Evolutionary conservation across 75 land plant genomes (phyloP).

Genomic region (Pinus tabuliformis): DNA sequence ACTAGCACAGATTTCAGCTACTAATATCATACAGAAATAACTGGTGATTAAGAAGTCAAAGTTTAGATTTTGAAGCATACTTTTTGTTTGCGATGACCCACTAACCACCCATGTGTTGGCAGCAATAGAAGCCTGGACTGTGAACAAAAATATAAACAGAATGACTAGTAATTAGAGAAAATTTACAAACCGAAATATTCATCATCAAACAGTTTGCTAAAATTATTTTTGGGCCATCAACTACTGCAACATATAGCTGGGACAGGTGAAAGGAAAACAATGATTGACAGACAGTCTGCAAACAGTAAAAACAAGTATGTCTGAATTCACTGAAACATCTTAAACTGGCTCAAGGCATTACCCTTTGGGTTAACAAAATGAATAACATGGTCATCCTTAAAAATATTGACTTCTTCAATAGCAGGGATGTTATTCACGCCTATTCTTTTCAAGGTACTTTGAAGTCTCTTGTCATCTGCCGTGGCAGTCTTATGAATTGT

Average conservation of each 20-base stretch:
- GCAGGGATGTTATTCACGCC: conserved; percentile 83
- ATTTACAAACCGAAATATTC: not conserved
- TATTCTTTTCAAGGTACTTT: conserved; percentile 78
- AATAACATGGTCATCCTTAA: conserved; percentile 84
- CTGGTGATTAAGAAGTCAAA: not conserved
- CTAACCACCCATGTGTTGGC: conserved; percentile 99
- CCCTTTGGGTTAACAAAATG: conserved; percentile 84
- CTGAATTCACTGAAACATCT: not conserved
- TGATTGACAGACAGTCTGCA: not conserved
- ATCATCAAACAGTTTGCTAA: not conserved
- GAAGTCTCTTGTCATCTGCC: conserved; percentile 85
- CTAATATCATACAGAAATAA: not conserved
- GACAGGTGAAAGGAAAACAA: not conserved
- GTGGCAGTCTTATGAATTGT: conserved; percentile 90
- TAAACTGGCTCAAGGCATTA: conserved; percentile 12
- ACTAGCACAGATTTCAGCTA: not conserved
- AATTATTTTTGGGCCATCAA: not conserved
- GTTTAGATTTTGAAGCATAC: conserved; percentile 28
- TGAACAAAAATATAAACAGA: conserved; percentile 8
- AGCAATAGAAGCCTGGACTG: conserved; percentile 93
- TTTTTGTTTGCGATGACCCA: conserved; percentile 84
- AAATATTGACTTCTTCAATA: conserved; percentile 88
- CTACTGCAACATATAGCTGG: not conserved
- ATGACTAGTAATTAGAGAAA: not conserved
- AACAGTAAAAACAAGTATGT: not conserved